Evolutionary conservation across 2,329 filamentous ascomycete species (phyloP), one percentile per base, ranked within the genome.

Genomic region (Fusarium albidum): DNA sequence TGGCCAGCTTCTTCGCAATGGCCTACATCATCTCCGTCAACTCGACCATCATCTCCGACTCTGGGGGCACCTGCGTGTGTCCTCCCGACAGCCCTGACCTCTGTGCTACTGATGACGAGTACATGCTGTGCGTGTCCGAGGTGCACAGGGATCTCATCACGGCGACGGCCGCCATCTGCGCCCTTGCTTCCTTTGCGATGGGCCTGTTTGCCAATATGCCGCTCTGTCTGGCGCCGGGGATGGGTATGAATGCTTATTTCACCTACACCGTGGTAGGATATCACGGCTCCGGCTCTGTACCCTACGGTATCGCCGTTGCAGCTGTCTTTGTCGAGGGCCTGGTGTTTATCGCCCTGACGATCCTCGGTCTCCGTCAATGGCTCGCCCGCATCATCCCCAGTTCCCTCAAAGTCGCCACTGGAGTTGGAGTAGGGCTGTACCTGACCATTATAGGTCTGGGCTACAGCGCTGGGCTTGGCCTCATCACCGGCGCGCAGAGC

Each of bases 271-370:
- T 77, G 27, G 91, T 96, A 50, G 92, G 92, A 4, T 85, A 79
- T 67, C 87, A 93, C 69, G 92, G 91, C 35, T 82, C 79, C 17
- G 91, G 91, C 3, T 79, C 82, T 29, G 86, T 96, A 9, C 85
- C 90, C 1, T 96, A 91, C 69, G 73, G 82, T 46, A 81, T 93
- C 34, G 92, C 92, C 28, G 76, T 96, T 31, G 95, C 91, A 5
- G 91, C 92, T 47, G 92, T 95, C 61, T 96, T 96, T 69, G 88
- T 95, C 12, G 92, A 96, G 73, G 92, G 92, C 31, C 90, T 90
- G 71, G 87, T 96, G 57, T 96, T 96, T 74, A 84, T 96, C 43
- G 89, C 78, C 2, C 81, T 96, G 33, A 92, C 92, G 2, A 71
- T 96, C 29, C 79, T 93, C 45, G 92, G 92, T 31, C 82, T 96